A percentile compares a stretch with the other conserved stretches of the same genome.
phyloP scores from a whole-genome alignment of 2,329 filamentous ascomycete species.

The Chrysoporthe austroafricana region DNA sequence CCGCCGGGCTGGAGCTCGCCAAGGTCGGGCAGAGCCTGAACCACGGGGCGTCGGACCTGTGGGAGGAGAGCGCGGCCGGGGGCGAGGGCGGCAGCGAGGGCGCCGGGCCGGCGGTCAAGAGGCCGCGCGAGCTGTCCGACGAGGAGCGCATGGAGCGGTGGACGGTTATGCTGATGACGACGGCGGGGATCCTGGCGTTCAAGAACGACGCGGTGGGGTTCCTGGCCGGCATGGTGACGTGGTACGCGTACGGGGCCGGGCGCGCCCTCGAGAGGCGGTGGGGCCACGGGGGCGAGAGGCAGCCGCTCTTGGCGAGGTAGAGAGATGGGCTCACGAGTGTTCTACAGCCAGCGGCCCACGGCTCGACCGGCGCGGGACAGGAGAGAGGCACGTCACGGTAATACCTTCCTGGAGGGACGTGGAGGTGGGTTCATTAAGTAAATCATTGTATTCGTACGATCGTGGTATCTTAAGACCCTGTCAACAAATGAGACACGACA shows the following conservation, averaged over 20 bases:
- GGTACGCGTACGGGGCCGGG: constrained; percentile 64
- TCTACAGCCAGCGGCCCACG: no score
- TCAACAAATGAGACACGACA: background rate
- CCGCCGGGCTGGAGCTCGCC: constrained; percentile 84
- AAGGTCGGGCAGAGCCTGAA: constrained; percentile 85
- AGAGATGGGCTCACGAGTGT: background rate
- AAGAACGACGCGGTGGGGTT: constrained; percentile 91
- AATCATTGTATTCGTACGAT: constrained; percentile 6
- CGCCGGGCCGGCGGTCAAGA: constrained; percentile 41
- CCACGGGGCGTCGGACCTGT: constrained; percentile 64
- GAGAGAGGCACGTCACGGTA: background rate
- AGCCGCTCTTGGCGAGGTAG: constrained; percentile 1
- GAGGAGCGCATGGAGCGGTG: constrained; percentile 75
- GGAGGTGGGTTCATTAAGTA: background rate
- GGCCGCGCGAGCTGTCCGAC: constrained; percentile 60
- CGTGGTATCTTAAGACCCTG: constrained; percentile 6
- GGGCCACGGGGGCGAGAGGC: constrained; percentile 11
- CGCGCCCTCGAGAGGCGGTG: constrained; percentile 42
- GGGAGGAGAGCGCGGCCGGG: constrained; percentile 50
- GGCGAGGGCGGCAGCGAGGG: constrained; percentile 38
- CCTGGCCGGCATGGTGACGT: constrained; percentile 77
- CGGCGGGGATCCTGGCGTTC: constrained; percentile 80
- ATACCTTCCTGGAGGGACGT: background rate
- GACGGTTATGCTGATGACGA: constrained; percentile 89
- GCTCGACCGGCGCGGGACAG: no score